A percentile compares a stretch with the other conserved stretches of the same genome.
These are phyloP conservation scores for Lentinula lateritia DNA, from an alignment of 768 basidiomycete genomes.

Conservation along the genomic window DNA sequence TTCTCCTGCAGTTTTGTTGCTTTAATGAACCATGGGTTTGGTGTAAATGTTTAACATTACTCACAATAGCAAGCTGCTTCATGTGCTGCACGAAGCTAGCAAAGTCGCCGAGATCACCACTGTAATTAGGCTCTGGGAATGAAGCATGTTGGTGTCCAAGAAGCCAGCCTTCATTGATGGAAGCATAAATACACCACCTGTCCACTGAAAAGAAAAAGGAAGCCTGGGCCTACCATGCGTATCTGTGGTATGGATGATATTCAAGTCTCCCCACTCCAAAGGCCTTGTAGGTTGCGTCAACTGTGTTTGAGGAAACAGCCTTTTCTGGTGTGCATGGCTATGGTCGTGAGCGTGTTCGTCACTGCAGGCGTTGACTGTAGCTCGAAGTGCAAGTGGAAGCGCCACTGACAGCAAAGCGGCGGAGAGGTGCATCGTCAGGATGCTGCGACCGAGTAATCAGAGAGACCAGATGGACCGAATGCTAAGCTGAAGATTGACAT, in stretches of 20 bases:
- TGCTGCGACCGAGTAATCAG: background rate
- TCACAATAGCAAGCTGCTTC: conserved; percentile 57
- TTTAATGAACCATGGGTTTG: background rate
- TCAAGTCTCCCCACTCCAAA: conserved; percentile 85
- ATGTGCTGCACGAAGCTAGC: conserved; percentile 82
- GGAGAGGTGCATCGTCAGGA: background rate
- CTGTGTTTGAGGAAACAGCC: conserved; percentile 33
- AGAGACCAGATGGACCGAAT: background rate
- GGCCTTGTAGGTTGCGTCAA: conserved; percentile 57
- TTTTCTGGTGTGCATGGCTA: conserved; percentile 27
- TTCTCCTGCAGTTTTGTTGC: conserved; percentile 33
- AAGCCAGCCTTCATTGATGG: conserved; percentile 43
- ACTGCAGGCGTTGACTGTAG: conserved; percentile 14
- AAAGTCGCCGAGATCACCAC: conserved; percentile 75
- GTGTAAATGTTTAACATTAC: background rate
- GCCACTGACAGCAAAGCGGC: background rate
- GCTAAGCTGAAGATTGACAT: background rate
- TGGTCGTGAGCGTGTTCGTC: conserved; percentile 23
- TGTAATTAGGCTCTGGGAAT: conserved; percentile 73
- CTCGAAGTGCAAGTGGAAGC: background rate
- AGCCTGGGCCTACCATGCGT: conserved; percentile 38
- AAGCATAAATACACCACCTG: background rate
- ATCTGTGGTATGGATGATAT: conserved; percentile 84
- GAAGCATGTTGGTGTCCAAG: conserved; percentile 76
- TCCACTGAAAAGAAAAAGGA: background rate